A percentile compares a stretch with the other conserved stretches of the same genome.
Conservation (phyloP, 306 rosid genomes). For the Quercus aquifolioides region DNA sequence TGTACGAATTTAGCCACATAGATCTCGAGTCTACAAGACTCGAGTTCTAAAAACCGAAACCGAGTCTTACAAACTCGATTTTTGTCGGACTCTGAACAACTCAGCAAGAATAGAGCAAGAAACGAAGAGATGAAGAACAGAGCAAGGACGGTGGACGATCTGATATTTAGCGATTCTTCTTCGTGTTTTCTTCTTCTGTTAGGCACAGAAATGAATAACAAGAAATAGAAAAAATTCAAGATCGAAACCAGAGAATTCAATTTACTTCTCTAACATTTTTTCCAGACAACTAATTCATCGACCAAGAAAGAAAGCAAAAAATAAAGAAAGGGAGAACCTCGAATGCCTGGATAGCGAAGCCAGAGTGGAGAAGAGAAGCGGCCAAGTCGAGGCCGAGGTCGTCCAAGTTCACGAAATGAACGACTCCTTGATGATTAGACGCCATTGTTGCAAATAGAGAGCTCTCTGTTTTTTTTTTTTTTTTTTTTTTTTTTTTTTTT, state of each 20-base stretch:
- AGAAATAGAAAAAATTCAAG: not conserved
- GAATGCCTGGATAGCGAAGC: constrained; percentile 51
- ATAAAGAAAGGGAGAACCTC: constrained; percentile 38
- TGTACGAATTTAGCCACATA: too few relatives aligned
- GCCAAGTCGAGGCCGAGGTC: constrained; percentile 50
- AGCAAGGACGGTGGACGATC: too few relatives aligned
- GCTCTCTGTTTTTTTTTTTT: too few relatives aligned
- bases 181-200: too few relatives aligned
- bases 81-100: too few relatives aligned
- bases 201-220: not conserved
- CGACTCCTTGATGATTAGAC: constrained; percentile 8
- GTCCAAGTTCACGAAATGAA: constrained; percentile 65
- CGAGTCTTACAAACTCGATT: too few relatives aligned
- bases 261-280: not conserved
- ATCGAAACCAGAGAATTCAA: not conserved
- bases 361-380: constrained; percentile 44
- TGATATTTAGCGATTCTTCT: too few relatives aligned
- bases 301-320: not conserved
- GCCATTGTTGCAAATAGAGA: constrained; percentile 43
- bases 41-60: too few relatives aligned
- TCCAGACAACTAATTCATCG: not conserved
- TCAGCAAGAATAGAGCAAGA: too few relatives aligned
- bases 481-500: too few relatives aligned
- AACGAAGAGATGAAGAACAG: too few relatives aligned
- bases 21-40: too few relatives aligned